Base-by-base conservation (phyloP, 163 green algal species). In the Scenedesmus sp. region DNA sequence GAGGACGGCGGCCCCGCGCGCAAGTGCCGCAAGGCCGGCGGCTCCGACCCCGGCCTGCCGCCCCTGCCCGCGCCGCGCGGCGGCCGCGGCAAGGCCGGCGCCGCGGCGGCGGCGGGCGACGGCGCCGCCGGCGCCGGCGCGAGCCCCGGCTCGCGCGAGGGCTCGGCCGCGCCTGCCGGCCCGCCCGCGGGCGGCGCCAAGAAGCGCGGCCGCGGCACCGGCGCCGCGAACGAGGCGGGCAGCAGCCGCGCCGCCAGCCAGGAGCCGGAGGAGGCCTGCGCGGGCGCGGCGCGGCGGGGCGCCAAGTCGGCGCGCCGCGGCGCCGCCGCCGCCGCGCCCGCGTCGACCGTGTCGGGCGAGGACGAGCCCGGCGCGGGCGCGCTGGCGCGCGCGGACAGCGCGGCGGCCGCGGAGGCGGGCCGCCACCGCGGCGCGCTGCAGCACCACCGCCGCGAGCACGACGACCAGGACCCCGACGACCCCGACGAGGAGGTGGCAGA, bases 401-500 rank as follows among this genome's bases (percentile, higher is more conserved):
- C 33, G 50, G 50, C 50, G 9, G 50, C 26, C 18, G 15, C 17
- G 3, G 24, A 66, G 58, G 26, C 15, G n/a, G 18, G 34, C 24
- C 58, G 58, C 58, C 58, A 66, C 10, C 36, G 28, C 28, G 31
- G 4, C 15, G 28, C 39, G 39, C 63, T 42, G 63, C 63, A 14
- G 26, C 24, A 24, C 42, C 31, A 39, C 47, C 3, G 26, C 28
- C 50, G 17, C 29, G 10, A 29, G 29, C 33, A 57, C 28, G 39
- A 29, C 7, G 33, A 56, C 31, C 7, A 71, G 70, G 42, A 78
- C 56, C 33, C 29, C 0, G 26, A 44, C 7, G 53, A 67, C 28
- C 39, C 45, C 31, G 71, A 71, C 47, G 74, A 81, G 36, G 74
- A 70, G 48, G 74, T 69, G 1, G 63, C 53, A 9, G 63, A 74